A percentile compares a stretch with the other conserved stretches of the same genome.
phyloP scores from a whole-genome alignment of 2,329 filamentous ascomycete species.

The Cordyceps cicadae region DNA sequence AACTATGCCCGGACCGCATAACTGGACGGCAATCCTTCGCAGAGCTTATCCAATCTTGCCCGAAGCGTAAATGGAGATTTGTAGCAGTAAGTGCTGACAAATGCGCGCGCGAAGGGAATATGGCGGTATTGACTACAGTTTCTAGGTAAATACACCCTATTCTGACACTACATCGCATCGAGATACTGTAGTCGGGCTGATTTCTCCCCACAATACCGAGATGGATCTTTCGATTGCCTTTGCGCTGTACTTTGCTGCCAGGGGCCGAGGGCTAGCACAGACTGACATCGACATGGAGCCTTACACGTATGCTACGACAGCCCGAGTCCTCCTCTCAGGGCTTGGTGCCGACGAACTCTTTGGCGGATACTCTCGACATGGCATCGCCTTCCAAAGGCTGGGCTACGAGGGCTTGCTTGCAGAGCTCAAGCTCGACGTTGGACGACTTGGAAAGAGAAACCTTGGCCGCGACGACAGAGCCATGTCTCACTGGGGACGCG shows the following conservation, averaged over 20 bases:
- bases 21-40: constrained; percentile 73
- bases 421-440: constrained; percentile 79
- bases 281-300: constrained; percentile 19
- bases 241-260: constrained; percentile 89
- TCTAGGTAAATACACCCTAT: constrained; percentile 72
- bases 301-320: constrained; percentile 54
- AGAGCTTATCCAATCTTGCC: constrained; percentile 66
- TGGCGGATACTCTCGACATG: constrained; percentile 82
- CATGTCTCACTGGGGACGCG: constrained; percentile 80
- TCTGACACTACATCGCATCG: constrained; percentile 62
- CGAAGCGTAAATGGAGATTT: constrained; percentile 70
- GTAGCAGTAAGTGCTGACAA: constrained; percentile 46
- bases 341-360: constrained; percentile 95
- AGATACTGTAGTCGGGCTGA: constrained; percentile 62
- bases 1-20: constrained; percentile 80
- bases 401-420: constrained; percentile 66
- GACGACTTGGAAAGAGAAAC: constrained; percentile 84
- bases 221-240: constrained; percentile 96
- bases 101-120: neutral
- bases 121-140: constrained; percentile 6
- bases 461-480: constrained; percentile 88
- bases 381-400: constrained; percentile 60
- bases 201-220: constrained; percentile 91
- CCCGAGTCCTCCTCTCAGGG: constrained; percentile 81
- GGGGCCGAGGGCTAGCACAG: constrained; percentile 52